Conservation (phyloP, 805 yeast species). For the Metschnikowia orientalis region DNA sequence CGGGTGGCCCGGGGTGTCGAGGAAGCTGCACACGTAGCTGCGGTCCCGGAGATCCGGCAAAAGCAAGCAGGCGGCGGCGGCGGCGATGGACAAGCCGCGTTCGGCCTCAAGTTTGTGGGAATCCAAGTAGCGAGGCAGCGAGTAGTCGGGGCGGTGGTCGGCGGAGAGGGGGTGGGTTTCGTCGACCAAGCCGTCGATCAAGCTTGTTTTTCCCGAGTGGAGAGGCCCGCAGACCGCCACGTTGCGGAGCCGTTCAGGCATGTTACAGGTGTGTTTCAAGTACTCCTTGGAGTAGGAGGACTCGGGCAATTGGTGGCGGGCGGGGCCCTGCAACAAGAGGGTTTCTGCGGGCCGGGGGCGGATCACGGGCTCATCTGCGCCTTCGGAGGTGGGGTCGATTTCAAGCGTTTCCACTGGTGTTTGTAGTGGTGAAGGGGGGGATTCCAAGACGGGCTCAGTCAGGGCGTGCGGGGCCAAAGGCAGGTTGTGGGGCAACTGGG, state of each 20-base stretch:
- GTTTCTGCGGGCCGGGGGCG: constrained; percentile 43
- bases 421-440: neutral
- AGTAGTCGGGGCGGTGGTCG: constrained; percentile 31
- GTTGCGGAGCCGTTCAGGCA: constrained; percentile 68
- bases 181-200: constrained; percentile 61
- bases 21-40: constrained; percentile 55
- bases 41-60: constrained; percentile 47
- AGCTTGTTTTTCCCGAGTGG: constrained; percentile 82
- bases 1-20: constrained; percentile 92
- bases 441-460: neutral
- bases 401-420: constrained; percentile 13
- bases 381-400: constrained; percentile 16
- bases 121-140: constrained; percentile 64
- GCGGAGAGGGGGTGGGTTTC: constrained; percentile 51
- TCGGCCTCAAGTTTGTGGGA: constrained; percentile 63
- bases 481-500: neutral
- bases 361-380: constrained; percentile 56
- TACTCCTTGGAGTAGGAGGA: constrained; percentile 61
- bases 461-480: neutral
- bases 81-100: constrained; percentile 64
- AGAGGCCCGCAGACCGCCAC: constrained; percentile 75
- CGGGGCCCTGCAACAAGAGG: constrained; percentile 38
- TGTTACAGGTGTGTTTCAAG: constrained; percentile 42
- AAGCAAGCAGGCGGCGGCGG: constrained; percentile 59
- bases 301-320: constrained; percentile 45